Conservation (phyloP, 345 rosid species). For the Firmiana major region DNA sequence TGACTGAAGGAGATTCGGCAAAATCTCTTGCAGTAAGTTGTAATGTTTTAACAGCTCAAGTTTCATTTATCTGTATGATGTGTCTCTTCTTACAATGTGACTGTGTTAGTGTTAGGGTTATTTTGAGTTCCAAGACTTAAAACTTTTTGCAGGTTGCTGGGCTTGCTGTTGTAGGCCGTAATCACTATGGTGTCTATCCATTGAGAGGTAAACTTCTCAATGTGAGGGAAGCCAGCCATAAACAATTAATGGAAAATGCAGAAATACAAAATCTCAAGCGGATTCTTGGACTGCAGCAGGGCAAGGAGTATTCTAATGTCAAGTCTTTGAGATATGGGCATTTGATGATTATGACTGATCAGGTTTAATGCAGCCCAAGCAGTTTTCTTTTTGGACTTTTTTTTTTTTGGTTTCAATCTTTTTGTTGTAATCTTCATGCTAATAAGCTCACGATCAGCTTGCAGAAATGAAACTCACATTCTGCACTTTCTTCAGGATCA, state of each 20-base stretch:
- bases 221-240: constrained; percentile 88
- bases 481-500: constrained; percentile 57
- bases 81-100: background rate
- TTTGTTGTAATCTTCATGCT: background rate
- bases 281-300: constrained; percentile 93
- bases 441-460: background rate
- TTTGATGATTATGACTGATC: constrained; percentile 99
- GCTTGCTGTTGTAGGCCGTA: constrained; percentile 54
- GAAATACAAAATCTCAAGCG: constrained; percentile 86
- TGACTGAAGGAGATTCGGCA: constrained; percentile 99
- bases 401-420: background rate
- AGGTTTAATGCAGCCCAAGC: constrained; percentile 36
- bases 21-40: constrained; percentile 87
- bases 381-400: background rate
- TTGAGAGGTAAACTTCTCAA: constrained; percentile 89
- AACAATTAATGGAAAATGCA: constrained; percentile 75
- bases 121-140: constrained; percentile 7
- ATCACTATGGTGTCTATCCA: constrained; percentile 83
- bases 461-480: background rate
- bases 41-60: background rate
- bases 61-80: background rate
- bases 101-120: background rate
- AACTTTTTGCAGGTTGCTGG: constrained; percentile 65
- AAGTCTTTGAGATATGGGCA: constrained; percentile 96
- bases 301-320: constrained; percentile 57